Percentiles rank a stretch among this genome's conserved stretches.
phyloP scores from a whole-genome alignment of 192 early-diverging fungal species.

The Coemansia sp. region DNA sequence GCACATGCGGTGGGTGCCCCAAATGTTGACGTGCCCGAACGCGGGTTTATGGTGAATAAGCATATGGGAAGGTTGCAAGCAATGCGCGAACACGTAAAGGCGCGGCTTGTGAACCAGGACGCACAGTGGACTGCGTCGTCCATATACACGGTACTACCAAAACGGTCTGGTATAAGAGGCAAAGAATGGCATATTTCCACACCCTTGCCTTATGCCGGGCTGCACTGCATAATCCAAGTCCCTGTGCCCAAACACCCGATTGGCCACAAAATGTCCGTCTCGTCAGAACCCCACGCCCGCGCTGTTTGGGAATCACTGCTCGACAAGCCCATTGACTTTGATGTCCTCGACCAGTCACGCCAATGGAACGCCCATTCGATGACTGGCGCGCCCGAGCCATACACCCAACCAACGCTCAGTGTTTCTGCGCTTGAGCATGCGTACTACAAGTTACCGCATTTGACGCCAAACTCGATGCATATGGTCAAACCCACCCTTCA shows the following conservation, averaged over 20 bases:
- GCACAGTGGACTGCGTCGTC: conserved; percentile 22
- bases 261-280: conserved; percentile 5
- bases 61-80: conserved; percentile 12
- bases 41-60: neutral
- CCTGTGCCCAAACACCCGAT: neutral
- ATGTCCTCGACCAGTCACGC: conserved; percentile 15
- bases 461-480: conserved; percentile 11
- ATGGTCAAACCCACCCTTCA: neutral
- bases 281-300: conserved; percentile 28
- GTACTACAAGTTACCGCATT: conserved; percentile 17
- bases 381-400: conserved; percentile 23
- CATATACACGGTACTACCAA: conserved; percentile 13
- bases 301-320: conserved; percentile 17
- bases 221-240: conserved; percentile 37
- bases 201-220: conserved; percentile 27
- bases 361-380: conserved; percentile 23
- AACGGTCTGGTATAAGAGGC: neutral
- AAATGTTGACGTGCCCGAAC: neutral
- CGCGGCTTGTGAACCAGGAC: conserved; percentile 30
- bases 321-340: neutral
- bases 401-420: conserved; percentile 21
- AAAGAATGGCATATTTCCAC: neutral
- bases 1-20: neutral
- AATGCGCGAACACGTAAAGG: conserved; percentile 12
- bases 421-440: conserved; percentile 15